Percentiles rank a stretch among this genome's conserved stretches.
These are phyloP conservation scores for Jasminum sambac DNA, from an alignment of 257 asterid species.

Conservation along the genomic window DNA sequence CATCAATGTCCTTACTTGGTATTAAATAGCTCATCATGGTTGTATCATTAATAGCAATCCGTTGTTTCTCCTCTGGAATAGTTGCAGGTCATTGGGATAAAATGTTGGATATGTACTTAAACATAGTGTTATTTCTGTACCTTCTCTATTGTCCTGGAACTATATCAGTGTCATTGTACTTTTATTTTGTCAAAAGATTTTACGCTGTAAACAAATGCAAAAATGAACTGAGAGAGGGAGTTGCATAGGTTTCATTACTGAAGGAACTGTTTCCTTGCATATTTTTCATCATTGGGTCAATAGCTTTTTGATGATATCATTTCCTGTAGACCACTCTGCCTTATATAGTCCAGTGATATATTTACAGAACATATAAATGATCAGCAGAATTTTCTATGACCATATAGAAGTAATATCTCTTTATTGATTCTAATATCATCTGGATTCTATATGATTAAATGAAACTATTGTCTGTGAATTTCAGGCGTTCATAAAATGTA, in stretches of 20 bases:
- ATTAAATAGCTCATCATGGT: neutral
- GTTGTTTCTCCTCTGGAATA: neutral
- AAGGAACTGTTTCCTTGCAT: neutral
- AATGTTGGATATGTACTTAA: neutral
- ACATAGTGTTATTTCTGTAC: neutral
- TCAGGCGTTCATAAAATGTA: neutral
- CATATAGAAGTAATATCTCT: neutral
- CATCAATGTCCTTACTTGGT: neutral
- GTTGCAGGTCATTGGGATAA: neutral
- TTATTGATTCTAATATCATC: neutral
- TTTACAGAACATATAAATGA: neutral
- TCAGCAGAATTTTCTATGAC: neutral
- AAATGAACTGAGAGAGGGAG: neutral
- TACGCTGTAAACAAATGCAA: neutral
- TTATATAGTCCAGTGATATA: neutral
- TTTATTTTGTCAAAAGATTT: neutral
- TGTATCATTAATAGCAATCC: neutral
- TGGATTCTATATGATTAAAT: conserved; percentile 7
- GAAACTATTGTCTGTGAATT: conserved; percentile 1
- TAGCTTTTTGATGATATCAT: neutral
- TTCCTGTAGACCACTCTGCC: neutral
- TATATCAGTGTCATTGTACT: neutral
- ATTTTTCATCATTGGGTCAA: neutral
- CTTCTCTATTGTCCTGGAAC: neutral
- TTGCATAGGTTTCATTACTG: neutral